Conservation (phyloP, 2,329 filamentous ascomycete genomes). For the Rhynchosporium graminicola region DNA sequence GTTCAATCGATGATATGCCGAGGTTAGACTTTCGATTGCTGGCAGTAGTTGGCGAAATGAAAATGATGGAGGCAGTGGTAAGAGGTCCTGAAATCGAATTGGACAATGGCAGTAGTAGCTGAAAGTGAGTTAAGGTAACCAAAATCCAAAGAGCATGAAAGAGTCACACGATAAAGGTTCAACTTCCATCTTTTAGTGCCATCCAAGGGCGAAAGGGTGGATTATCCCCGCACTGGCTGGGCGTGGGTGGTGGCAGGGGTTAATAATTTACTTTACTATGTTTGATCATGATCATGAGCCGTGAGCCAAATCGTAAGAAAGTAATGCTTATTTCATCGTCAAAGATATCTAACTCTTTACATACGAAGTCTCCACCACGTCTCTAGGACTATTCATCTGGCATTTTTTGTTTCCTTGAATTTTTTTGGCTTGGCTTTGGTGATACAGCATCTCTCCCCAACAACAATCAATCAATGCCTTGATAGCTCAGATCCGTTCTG, state of each 20-base stretch:
- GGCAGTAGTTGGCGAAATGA: not conserved
- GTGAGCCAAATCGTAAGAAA: too few species aligned
- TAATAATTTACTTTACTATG: too few species aligned
- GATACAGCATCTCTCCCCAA: too few species aligned
- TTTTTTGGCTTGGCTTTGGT: not conserved
- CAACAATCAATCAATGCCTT: not conserved
- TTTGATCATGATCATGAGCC: too few species aligned
- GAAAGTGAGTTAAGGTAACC: not conserved
- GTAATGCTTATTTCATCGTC: too few species aligned
- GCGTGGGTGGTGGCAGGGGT: conserved; percentile 1
- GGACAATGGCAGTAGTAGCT: not conserved
- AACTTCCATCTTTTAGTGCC: not conserved
- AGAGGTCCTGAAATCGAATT: not conserved
- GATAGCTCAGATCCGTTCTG: conserved; percentile 1
- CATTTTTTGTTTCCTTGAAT: not conserved
- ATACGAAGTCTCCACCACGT: not conserved
- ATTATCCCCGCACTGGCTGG: conserved; percentile 1
- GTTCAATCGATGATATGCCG: not conserved
- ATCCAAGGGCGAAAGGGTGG: not conserved
- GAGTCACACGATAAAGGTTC: conserved; percentile 7
- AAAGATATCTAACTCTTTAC: not conserved
- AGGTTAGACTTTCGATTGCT: conserved; percentile 6
- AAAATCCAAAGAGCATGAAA: not conserved
- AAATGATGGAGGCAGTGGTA: not conserved
- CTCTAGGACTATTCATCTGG: not conserved